Conservation (phyloP, 805 yeast genomes). For the Pichia nakasei region DNA sequence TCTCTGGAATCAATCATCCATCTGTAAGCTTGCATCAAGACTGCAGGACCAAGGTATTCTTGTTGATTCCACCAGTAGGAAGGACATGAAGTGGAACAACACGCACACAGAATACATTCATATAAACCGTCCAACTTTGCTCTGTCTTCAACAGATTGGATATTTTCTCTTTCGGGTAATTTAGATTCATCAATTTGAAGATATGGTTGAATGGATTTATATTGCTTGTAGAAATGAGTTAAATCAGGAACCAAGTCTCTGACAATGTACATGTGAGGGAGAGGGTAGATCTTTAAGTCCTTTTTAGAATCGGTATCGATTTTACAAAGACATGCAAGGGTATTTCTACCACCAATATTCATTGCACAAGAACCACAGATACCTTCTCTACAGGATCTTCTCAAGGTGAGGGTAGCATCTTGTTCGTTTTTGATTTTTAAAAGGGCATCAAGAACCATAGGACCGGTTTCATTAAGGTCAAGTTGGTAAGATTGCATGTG, state of each 20-base stretch:
- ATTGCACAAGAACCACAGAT: slow-evolving; percentile 99
- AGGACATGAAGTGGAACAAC: slow-evolving; percentile 98
- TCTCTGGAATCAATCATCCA: slow-evolving; percentile 98
- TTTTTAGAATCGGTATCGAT: slow-evolving; percentile 72
- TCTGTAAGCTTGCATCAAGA: slow-evolving; percentile 97
- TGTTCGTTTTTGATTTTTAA: slow-evolving; percentile 94
- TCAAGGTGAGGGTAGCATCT: slow-evolving; percentile 89
- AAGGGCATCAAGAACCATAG: slow-evolving; percentile 94
- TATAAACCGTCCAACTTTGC: slow-evolving; percentile 93
- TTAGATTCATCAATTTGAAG: slow-evolving; percentile 74
- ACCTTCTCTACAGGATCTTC: slow-evolving; percentile 99
- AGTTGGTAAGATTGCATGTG: slow-evolving; percentile 72
- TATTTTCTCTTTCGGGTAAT: slow-evolving; percentile 85
- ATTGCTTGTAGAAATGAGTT: slow-evolving; percentile 96
- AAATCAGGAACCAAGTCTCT: slow-evolving; percentile 96
- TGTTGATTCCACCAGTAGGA: slow-evolving; percentile 99
- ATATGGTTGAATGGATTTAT: slow-evolving; percentile 95
- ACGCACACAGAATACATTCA: slow-evolving; percentile 97
- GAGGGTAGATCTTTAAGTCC: slow-evolving; percentile 83
- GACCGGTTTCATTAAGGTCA: slow-evolving; percentile 89
- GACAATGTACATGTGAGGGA: slow-evolving; percentile 97
- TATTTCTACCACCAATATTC: slow-evolving; percentile 97
- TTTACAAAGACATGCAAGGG: slow-evolving; percentile 92
- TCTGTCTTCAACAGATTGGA: slow-evolving; percentile 87
- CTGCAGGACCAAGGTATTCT: slow-evolving; percentile 98